Conservation (phyloP, 2,329 filamentous ascomycete species). For the Paracamarosporium sp. region DNA sequence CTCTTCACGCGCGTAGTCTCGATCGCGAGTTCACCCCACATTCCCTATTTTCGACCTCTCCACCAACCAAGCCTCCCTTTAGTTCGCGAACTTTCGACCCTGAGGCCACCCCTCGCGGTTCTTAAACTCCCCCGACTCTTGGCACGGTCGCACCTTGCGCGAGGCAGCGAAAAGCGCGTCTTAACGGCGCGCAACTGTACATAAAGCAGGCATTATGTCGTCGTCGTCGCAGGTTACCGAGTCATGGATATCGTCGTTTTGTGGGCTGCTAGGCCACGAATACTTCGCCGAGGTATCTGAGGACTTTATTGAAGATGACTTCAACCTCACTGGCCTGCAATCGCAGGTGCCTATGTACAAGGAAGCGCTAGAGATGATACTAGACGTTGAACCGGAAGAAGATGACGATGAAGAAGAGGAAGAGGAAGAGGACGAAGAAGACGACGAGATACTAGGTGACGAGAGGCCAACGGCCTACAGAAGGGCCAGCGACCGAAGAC, state of each 20-base stretch:
- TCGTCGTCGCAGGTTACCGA: constrained; percentile 69
- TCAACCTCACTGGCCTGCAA: constrained; percentile 95
- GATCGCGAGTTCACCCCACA: constrained; percentile 28
- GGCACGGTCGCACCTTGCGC: background rate
- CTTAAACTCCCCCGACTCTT: background rate
- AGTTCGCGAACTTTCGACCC: constrained; percentile 20
- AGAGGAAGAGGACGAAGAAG: constrained; percentile 70
- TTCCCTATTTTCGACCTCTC: constrained; percentile 37
- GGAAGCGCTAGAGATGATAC: constrained; percentile 98
- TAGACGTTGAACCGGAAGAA: constrained; percentile 96
- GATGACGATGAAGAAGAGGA: constrained; percentile 85
- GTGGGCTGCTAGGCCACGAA: constrained; percentile 92
- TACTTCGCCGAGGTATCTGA: constrained; percentile 99
- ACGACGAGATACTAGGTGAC: constrained; percentile 52
- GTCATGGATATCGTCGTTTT: constrained; percentile 98
- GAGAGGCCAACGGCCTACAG: constrained; percentile 65
- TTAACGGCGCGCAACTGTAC: constrained; percentile 2
- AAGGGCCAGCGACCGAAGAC: constrained; percentile 64
- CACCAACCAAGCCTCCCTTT: constrained; percentile 21
- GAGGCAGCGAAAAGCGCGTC: background rate
- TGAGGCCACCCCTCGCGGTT: constrained; percentile 16
- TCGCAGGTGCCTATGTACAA: constrained; percentile 98
- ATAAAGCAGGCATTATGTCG: constrained; percentile 53
- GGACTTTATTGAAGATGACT: constrained; percentile 99
- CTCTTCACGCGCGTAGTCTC: background rate